These are phyloP conservation scores for Colletotrichum godetiae DNA, from an alignment of 2,329 filamentous ascomycete genomes.

Conservation along the genomic window DNA sequence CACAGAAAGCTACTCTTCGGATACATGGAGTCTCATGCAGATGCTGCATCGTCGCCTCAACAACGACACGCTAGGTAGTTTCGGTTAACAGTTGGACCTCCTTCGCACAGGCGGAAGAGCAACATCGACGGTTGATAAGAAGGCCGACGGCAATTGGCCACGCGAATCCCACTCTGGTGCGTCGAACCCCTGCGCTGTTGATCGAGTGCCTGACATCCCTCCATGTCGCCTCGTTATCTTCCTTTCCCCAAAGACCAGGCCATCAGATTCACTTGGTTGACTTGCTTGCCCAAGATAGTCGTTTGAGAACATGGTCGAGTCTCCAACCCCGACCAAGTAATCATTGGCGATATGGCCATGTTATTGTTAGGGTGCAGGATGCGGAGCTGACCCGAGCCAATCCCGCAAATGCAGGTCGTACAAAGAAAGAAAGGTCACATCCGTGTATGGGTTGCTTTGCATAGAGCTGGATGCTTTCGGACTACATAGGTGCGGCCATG, in stretches of 20 bases:
- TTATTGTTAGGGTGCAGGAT: background rate
- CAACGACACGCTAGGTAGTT: background rate
- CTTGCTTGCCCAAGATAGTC: background rate
- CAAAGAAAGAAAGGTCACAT: background rate
- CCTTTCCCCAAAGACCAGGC: background rate
- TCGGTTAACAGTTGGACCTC: background rate
- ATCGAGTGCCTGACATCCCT: slow-evolving; percentile 19
- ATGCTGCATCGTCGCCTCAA: background rate
- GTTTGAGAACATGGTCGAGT: background rate
- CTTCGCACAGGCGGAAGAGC: slow-evolving; percentile 5
- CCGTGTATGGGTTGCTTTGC: slow-evolving; percentile 17
- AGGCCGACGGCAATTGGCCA: slow-evolving; percentile 20
- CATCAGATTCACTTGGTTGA: background rate
- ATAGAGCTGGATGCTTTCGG: slow-evolving; percentile 10
- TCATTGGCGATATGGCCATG: background rate
- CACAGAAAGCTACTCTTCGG: background rate
- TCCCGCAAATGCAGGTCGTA: background rate
- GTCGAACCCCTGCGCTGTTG: slow-evolving; percentile 2
- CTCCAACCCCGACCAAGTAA: background rate
- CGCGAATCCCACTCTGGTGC: slow-evolving; percentile 16
- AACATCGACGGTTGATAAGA: slow-evolving; percentile 19
- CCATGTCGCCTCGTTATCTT: slow-evolving; percentile 10
- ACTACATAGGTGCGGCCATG: slow-evolving; percentile 26
- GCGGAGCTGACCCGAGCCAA: slow-evolving; percentile 7
- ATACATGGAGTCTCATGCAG: background rate